A percentile compares a stretch with the other conserved stretches of the same genome.
Evolutionary conservation across 2,329 filamentous ascomycete genomes (phyloP).

Genomic region (Aspergillus ochraceus): DNA sequence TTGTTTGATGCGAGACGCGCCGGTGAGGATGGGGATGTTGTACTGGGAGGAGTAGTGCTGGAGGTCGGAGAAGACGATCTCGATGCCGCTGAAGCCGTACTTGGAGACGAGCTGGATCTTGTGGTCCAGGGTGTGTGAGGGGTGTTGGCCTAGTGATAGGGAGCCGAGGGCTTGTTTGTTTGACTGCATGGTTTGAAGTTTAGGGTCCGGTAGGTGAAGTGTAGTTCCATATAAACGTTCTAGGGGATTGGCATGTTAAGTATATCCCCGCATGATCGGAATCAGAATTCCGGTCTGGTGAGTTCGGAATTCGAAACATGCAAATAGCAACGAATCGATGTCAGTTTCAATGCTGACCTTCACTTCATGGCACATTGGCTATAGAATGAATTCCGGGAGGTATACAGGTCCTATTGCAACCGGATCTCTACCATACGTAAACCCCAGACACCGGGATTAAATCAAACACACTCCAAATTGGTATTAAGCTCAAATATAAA

Average conservation of each 20-base stretch:
- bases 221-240: not conserved
- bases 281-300: not conserved
- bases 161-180: conserved; percentile 33
- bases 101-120: conserved; percentile 30
- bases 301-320: not conserved
- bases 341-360: not conserved
- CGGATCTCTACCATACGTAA: not conserved
- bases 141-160: conserved; percentile 31
- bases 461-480: not conserved
- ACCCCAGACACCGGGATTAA: not conserved
- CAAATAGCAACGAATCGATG: not conserved
- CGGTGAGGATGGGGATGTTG: conserved; percentile 17
- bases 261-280: conserved; percentile 1
- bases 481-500: not conserved
- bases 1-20: conserved; percentile 17
- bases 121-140: conserved; percentile 29
- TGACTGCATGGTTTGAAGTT: conserved; percentile 10
- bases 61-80: conserved; percentile 34
- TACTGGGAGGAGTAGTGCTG: conserved; percentile 20
- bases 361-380: not conserved
- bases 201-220: too few species aligned
- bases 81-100: conserved; percentile 30
- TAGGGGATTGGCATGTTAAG: not conserved
- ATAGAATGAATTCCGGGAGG: not conserved
- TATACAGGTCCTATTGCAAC: not conserved